Conservation (phyloP, 495 filamentous ascomycete species). For the Talaromyces liani region DNA sequence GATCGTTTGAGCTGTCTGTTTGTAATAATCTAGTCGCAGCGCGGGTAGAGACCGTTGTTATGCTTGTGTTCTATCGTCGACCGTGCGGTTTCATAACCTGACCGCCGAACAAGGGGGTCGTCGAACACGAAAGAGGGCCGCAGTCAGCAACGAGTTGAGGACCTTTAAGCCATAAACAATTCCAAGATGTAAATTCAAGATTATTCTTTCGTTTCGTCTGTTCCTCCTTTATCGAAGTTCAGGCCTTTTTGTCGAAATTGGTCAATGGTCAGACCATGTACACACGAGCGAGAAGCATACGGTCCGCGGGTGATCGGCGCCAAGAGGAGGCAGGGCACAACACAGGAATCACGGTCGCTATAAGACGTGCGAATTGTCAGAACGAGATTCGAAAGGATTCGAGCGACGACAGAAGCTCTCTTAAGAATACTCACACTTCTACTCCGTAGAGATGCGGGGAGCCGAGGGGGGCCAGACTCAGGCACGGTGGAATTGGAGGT, state of each 20-base stretch:
- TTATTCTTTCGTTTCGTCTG: neutral
- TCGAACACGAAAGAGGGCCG: neutral
- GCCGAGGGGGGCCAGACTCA: neutral
- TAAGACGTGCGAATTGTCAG: neutral
- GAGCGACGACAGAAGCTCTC: neutral
- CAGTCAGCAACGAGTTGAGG: neutral
- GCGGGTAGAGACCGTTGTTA: neutral
- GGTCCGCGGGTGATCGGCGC: slow-evolving; percentile 4
- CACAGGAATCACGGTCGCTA: neutral
- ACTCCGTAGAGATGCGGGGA: neutral
- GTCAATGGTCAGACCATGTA: slow-evolving; percentile 3
- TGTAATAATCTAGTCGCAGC: neutral
- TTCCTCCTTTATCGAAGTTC: neutral
- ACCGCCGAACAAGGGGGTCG: slow-evolving; percentile 6
- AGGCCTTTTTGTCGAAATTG: too few species aligned
- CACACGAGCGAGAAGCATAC: neutral
- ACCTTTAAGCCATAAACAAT: neutral
- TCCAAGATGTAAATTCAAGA: neutral
- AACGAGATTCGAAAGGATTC: neutral
- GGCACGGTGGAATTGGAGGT: neutral
- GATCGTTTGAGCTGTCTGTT: neutral
- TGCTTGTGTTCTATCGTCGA: neutral
- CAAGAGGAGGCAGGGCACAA: slow-evolving; percentile 7
- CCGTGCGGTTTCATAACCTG: slow-evolving; percentile 2
- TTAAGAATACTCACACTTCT: neutral